Percentiles rank a stretch among this genome's conserved stretches.
These are phyloP conservation scores for Leccinum aurantiacum DNA, from an alignment of 768 basidiomycete species.

Conservation along the genomic window DNA sequence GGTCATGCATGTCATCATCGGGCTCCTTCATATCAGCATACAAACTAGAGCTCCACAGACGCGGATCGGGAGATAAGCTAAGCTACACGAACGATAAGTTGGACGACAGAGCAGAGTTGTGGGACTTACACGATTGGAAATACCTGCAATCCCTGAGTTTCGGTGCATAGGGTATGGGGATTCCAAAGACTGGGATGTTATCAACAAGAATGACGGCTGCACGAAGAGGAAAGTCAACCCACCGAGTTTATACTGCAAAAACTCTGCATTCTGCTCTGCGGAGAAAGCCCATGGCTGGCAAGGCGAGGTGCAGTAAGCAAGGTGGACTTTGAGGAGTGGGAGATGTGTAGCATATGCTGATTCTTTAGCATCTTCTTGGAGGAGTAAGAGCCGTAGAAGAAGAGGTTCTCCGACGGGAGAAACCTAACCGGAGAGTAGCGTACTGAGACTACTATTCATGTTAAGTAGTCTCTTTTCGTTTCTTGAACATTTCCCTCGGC, in stretches of 20 bases:
- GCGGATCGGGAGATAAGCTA: conserved; percentile 63
- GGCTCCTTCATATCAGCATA: conserved; percentile 55
- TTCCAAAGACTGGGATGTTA: conserved; percentile 22
- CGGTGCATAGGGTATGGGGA: conserved; percentile 43
- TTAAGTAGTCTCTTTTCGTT: background rate
- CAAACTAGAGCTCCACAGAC: conserved; percentile 62
- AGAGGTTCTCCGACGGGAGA: no score
- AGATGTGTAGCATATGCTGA: conserved; percentile 1
- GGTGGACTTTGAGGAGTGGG: conserved; percentile 14
- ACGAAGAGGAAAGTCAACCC: background rate
- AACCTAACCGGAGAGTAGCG: no score
- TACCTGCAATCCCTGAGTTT: conserved; percentile 35
- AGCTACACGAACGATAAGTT: conserved; percentile 42
- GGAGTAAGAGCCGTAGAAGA: no score
- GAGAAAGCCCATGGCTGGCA: conserved; percentile 13
- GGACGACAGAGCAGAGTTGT: background rate
- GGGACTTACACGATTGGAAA: conserved; percentile 45
- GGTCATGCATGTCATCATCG: conserved; percentile 76
- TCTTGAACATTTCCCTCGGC: background rate
- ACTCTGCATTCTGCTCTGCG: conserved; percentile 26
- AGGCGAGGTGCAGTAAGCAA: conserved; percentile 10
- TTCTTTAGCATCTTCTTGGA: conserved; percentile 15
- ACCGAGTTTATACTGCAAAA: conserved; percentile 27
- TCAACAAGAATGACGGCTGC: background rate
- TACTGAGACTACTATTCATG: no score